A percentile compares a stretch with the other conserved stretches of the same genome.
phyloP scores from a whole-genome alignment of 176 grass and related monocot species.

The Bolboschoenus planiculmis region DNA sequence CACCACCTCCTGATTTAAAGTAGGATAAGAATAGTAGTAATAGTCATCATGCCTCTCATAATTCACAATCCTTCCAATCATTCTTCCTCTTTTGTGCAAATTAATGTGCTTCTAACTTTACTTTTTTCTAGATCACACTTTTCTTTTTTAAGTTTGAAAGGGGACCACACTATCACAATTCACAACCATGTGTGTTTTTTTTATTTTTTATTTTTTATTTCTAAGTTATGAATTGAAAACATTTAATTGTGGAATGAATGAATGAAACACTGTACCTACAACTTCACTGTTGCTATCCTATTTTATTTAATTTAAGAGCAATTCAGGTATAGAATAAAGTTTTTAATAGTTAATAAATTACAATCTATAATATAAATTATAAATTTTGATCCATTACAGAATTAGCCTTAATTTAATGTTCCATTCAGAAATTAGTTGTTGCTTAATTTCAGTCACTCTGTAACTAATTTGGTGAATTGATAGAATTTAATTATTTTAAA shows the following conservation, averaged over 20 bases:
- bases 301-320: too few relatives aligned
- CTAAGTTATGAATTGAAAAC: not conserved
- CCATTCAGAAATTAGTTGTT: not conserved
- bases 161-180: too few relatives aligned
- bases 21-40: not conserved
- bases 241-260: not conserved
- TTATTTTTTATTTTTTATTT: not conserved
- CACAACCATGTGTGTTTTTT: not conserved
- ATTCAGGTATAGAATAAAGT: too few relatives aligned
- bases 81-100: constrained; percentile 3
- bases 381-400: too few relatives aligned
- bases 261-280: not conserved
- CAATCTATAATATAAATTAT: too few relatives aligned
- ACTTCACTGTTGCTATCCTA: too few relatives aligned
- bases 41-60: constrained; percentile 10
- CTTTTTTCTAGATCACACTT: not conserved
- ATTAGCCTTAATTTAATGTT: not conserved
- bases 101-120: not conserved
- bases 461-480: not conserved
- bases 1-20: constrained; percentile 4
- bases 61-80: constrained; percentile 18
- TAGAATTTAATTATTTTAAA: not conserved
- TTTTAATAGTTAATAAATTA: too few relatives aligned
- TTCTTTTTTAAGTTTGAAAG: not conserved
- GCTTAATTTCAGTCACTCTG: not conserved